Evolutionary conservation across 2,329 filamentous ascomycete genomes (phyloP).

Genomic region (Coniochaeta hoffmannii): DNA sequence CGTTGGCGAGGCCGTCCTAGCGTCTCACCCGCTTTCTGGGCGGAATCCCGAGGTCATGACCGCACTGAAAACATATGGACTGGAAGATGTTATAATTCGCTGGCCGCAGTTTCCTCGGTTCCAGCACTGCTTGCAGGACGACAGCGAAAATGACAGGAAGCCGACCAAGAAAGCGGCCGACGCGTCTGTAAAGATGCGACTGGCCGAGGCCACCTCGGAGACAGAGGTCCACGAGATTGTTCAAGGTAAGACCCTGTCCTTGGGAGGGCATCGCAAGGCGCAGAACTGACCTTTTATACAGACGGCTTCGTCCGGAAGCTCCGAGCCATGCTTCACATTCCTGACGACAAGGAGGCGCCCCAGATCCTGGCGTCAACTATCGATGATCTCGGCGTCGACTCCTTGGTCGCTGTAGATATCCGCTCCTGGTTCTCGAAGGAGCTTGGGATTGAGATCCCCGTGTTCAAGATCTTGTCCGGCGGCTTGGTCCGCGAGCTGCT

Average conservation of each 20-base stretch:
- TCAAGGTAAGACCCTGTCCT: constrained; percentile 1
- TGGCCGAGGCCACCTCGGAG: background rate
- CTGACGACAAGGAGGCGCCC: background rate
- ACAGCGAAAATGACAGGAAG: background rate
- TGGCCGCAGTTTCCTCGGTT: constrained; percentile 1
- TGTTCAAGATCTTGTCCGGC: constrained; percentile 36
- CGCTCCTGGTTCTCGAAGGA: constrained; percentile 40
- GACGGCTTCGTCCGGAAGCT: constrained; percentile 10
- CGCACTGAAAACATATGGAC: constrained; percentile 3
- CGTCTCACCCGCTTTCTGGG: constrained; percentile 5
- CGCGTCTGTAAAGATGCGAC: background rate
- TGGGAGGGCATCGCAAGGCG: background rate
- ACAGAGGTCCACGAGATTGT: background rate
- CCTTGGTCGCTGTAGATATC: constrained; percentile 25
- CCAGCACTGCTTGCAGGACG: background rate
- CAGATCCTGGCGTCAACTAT: constrained; percentile 3
- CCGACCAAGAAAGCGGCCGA: constrained; percentile 1
- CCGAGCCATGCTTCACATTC: constrained; percentile 8
- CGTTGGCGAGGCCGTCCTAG: constrained; percentile 9
- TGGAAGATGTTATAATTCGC: background rate
- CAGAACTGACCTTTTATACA: constrained; percentile 1
- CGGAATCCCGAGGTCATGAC: constrained; percentile 7
- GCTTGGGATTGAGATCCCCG: constrained; percentile 33
- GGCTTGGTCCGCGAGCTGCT: constrained; percentile 12
- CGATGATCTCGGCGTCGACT: constrained; percentile 18